Conservation (phyloP, 2,329 filamentous ascomycete genomes). For the Domatiomyces catenatus region DNA sequence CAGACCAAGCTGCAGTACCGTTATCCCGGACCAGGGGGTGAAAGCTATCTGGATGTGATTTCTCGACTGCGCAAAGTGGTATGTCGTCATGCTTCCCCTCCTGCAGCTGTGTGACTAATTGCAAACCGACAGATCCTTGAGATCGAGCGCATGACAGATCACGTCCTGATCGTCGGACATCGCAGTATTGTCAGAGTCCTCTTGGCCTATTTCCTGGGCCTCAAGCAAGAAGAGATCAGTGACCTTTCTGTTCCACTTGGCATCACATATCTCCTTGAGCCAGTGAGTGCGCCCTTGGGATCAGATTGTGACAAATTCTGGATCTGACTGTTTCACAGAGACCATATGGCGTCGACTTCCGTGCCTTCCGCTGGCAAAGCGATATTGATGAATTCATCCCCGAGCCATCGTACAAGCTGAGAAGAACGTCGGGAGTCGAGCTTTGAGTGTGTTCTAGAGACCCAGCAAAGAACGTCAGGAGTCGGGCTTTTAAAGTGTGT, state of each 20-base stretch:
- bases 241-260: slow-evolving; percentile 88
- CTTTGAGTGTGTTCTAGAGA: background rate
- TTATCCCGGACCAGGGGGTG: slow-evolving; percentile 87
- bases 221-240: slow-evolving; percentile 80
- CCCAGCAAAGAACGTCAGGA: no score
- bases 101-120: background rate
- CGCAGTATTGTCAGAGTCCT: slow-evolving; percentile 83
- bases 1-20: slow-evolving; percentile 88
- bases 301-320: background rate
- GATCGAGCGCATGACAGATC: slow-evolving; percentile 91
- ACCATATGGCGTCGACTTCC: slow-evolving; percentile 94
- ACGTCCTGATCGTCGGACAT: slow-evolving; percentile 82
- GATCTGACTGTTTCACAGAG: slow-evolving; percentile 34
- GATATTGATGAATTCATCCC: slow-evolving; percentile 66
- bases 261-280: slow-evolving; percentile 87
- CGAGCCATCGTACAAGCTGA: slow-evolving; percentile 66
- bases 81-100: background rate
- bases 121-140: slow-evolving; percentile 51
- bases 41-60: slow-evolving; percentile 94
- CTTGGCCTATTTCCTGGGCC: slow-evolving; percentile 89
- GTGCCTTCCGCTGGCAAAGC: slow-evolving; percentile 82
- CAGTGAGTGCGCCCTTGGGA: slow-evolving; percentile 29
- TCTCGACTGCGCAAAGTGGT: slow-evolving; percentile 76
- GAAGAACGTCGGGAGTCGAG: slow-evolving; percentile 18
- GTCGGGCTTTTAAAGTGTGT: no score